phyloP scores from a whole-genome alignment of 495 filamentous ascomycete genomes.

The Bryoglossum gracile region DNA sequence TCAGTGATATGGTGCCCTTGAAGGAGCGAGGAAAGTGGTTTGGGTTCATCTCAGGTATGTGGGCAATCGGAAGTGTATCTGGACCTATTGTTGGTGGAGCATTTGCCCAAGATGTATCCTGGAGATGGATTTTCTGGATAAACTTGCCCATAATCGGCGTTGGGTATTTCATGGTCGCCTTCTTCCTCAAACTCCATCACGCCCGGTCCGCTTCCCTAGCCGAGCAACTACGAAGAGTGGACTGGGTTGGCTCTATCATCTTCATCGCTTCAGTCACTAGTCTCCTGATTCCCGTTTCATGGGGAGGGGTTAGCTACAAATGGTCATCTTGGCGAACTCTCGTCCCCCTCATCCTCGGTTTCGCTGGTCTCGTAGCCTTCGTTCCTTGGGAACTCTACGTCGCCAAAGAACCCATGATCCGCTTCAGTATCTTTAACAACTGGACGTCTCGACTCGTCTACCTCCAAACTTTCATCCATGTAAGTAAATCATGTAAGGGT shows the following conservation, averaged over 20 bases:
- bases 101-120: constrained; percentile 44
- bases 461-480: constrained; percentile 42
- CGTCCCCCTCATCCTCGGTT: constrained; percentile 49
- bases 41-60: constrained; percentile 36
- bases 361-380: constrained; percentile 33
- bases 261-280: constrained; percentile 41
- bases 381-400: constrained; percentile 41
- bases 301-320: constrained; percentile 40
- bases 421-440: constrained; percentile 32
- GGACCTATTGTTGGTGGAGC: constrained; percentile 66
- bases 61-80: constrained; percentile 55
- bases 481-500: too few relatives aligned
- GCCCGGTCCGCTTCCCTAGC: constrained; percentile 23
- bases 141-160: constrained; percentile 37
- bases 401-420: constrained; percentile 38
- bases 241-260: constrained; percentile 52
- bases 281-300: constrained; percentile 45
- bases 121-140: constrained; percentile 36
- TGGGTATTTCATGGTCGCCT: constrained; percentile 29
- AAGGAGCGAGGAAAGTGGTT: constrained; percentile 37
- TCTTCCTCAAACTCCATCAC: constrained; percentile 32
- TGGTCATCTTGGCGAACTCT: constrained; percentile 51
- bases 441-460: constrained; percentile 32
- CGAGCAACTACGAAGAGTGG: constrained; percentile 44
- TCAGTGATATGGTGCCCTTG: constrained; percentile 55